Evolutionary conservation across 2,329 filamentous ascomycete species (phyloP).

Genomic region (Colletotrichum lentis): DNA sequence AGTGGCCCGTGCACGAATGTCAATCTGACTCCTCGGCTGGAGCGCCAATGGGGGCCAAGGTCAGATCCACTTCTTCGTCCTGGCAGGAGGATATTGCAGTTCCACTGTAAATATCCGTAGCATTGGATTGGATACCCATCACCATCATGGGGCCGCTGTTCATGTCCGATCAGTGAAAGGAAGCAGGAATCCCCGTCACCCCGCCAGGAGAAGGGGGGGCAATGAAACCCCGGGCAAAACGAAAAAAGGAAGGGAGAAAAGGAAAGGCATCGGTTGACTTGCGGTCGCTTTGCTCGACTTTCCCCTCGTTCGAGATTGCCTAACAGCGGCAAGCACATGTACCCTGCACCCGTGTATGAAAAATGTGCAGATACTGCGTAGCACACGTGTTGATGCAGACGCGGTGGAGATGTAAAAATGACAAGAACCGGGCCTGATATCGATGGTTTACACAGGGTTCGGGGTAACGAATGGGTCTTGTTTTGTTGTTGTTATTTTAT

Average conservation of each 20-base stretch:
- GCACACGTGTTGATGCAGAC: background rate
- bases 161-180: slow-evolving; percentile 25
- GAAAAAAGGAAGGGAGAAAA: background rate
- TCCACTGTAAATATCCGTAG: slow-evolving; percentile 28
- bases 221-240: slow-evolving; percentile 20
- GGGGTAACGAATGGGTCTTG: background rate
- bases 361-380: background rate
- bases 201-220: slow-evolving; percentile 18
- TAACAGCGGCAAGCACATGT: background rate
- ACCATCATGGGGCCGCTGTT: slow-evolving; percentile 13
- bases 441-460: background rate
- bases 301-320: slow-evolving; percentile 18
- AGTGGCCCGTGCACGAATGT: slow-evolving; percentile 28
- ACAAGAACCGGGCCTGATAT: background rate
- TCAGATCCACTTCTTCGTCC: slow-evolving; percentile 23
- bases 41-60: slow-evolving; percentile 20
- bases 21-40: slow-evolving; percentile 12
- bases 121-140: slow-evolving; percentile 21
- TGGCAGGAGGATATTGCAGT: slow-evolving; percentile 26
- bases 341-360: background rate
- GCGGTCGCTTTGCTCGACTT: background rate
- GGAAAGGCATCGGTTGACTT: slow-evolving; percentile 14
- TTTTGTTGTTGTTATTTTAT: background rate
- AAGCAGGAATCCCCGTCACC: slow-evolving; percentile 14
- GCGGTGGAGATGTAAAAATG: background rate